phyloP scores from a whole-genome alignment of 2,329 filamentous ascomycete genomes.

The Aureobasidium zeae region DNA sequence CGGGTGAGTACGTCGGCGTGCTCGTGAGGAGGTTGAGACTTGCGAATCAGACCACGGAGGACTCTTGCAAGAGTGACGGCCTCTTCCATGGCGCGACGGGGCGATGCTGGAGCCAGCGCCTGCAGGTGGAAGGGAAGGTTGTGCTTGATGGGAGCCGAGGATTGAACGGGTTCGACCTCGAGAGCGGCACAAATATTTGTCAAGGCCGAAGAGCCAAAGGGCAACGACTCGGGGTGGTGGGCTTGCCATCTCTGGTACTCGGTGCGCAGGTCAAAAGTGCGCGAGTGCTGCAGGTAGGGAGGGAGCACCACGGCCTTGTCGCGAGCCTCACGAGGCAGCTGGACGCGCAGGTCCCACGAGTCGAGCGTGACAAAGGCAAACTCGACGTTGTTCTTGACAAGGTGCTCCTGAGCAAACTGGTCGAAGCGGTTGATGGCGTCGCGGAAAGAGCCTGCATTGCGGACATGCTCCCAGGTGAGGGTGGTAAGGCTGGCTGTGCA shows the following conservation, averaged over 20 bases:
- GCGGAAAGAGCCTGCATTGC: slow-evolving; percentile 92
- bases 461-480: slow-evolving; percentile 97
- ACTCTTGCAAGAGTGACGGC: slow-evolving; percentile 89
- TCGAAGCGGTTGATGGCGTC: slow-evolving; percentile 95
- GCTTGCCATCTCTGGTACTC: slow-evolving; percentile 99
- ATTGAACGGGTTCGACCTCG: slow-evolving; percentile 95
- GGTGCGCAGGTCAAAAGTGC: slow-evolving; percentile 91
- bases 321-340: slow-evolving; percentile 91
- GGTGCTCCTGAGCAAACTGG: slow-evolving; percentile 82
- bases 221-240: slow-evolving; percentile 93
- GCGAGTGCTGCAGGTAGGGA: slow-evolving; percentile 92
- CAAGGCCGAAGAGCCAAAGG: slow-evolving; percentile 89
- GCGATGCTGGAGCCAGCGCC: slow-evolving; percentile 87
- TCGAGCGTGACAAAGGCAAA: slow-evolving; percentile 98
- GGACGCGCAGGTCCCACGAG: slow-evolving; percentile 95
- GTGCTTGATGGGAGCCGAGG: slow-evolving; percentile 96
- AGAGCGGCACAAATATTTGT: slow-evolving; percentile 97
- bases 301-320: slow-evolving; percentile 97
- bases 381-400: slow-evolving; percentile 82
- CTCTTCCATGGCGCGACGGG: slow-evolving; percentile 94
- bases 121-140: slow-evolving; percentile 97
- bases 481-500: slow-evolving; percentile 83
- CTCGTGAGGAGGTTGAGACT: slow-evolving; percentile 86
- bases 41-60: slow-evolving; percentile 83
- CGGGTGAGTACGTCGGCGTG: slow-evolving; percentile 90